These are phyloP conservation scores for Prunus campanulata DNA, from an alignment of 306 rosid genomes.

Conservation along the genomic window DNA sequence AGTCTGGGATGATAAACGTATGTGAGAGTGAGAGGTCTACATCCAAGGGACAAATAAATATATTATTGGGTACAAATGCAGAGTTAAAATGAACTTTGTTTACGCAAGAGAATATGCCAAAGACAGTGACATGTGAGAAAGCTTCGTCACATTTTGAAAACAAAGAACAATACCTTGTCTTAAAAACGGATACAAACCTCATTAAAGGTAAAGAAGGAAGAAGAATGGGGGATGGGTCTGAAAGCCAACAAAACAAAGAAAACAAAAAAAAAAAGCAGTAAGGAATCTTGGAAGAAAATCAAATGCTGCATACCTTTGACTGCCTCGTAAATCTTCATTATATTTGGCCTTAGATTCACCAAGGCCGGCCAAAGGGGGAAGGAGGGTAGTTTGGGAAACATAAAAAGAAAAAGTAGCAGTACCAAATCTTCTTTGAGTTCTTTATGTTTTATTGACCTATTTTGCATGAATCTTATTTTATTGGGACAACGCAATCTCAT, in stretches of 20 bases:
- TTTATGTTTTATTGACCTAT: constrained; percentile 33
- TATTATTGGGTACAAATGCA: constrained; percentile 23
- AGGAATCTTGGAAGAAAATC: constrained; percentile 18
- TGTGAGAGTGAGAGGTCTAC: constrained; percentile 38
- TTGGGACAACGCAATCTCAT: constrained; percentile 1
- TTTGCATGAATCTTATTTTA: neutral
- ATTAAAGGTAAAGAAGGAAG: constrained; percentile 13
- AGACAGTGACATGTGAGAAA: constrained; percentile 64
- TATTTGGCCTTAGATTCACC: constrained; percentile 37
- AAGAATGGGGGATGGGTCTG: constrained; percentile 41
- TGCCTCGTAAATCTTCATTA: constrained; percentile 67
- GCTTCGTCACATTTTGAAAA: constrained; percentile 62
- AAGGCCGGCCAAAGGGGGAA: neutral
- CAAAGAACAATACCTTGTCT: constrained; percentile 36
- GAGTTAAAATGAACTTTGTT: constrained; percentile 23
- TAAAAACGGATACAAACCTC: constrained; percentile 27
- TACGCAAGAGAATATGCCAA: constrained; percentile 19
- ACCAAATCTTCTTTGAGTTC: constrained; percentile 56
- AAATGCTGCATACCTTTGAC: constrained; percentile 51
- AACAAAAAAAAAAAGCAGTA: constrained; percentile 29
- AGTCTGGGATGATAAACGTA: constrained; percentile 20
- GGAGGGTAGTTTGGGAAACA: constrained; percentile 46
- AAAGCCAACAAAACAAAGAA: constrained; percentile 19
- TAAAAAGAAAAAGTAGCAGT: constrained; percentile 59
- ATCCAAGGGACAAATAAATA: constrained; percentile 15